Percentiles rank a stretch among this genome's conserved stretches.
Evolutionary conservation across 2,329 filamentous ascomycete species (phyloP).

Genomic region (Fusarium veterinarium): DNA sequence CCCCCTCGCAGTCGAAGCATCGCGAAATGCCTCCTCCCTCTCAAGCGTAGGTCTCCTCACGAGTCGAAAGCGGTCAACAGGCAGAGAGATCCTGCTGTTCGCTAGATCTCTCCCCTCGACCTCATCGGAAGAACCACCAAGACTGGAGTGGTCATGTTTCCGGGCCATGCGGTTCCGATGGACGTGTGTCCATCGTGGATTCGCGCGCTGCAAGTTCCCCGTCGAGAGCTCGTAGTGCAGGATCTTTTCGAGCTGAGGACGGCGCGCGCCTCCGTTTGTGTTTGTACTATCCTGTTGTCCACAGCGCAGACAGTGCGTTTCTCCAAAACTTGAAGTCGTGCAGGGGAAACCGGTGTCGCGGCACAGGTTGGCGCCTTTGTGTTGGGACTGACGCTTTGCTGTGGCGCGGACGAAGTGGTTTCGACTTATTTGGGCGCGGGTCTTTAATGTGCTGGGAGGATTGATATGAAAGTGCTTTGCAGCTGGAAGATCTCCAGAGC

Average conservation of each 20-base stretch:
- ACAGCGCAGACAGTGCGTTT: constrained; percentile 24
- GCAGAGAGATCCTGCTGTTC: constrained; percentile 50
- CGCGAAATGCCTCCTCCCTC: constrained; percentile 60
- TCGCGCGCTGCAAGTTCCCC: constrained; percentile 6
- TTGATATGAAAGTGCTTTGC: constrained; percentile 35
- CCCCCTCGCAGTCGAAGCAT: constrained; percentile 52
- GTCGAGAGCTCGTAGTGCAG: constrained; percentile 24
- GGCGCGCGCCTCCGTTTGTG: constrained; percentile 26
- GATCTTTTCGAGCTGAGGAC: constrained; percentile 40
- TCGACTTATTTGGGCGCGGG: constrained; percentile 36
- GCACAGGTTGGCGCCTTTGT: constrained; percentile 31
- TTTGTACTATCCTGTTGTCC: constrained; percentile 14
- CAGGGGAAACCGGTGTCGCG: constrained; percentile 39
- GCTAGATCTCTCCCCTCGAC: constrained; percentile 52
- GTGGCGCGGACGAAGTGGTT: constrained; percentile 49
- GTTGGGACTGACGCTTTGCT: constrained; percentile 47
- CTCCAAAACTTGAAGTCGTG: constrained; percentile 15
- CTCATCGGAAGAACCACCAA: constrained; percentile 31
- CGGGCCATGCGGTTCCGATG: constrained; percentile 30
- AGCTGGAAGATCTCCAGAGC: constrained; percentile 37
- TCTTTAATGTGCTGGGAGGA: constrained; percentile 13
- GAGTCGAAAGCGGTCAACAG: constrained; percentile 50
- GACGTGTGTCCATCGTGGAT: constrained; percentile 19
- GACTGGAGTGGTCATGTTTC: constrained; percentile 14
- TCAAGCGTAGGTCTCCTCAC: constrained; percentile 56